Percentiles rank a stretch among this genome's conserved stretches.
Conservation (phyloP, 2,329 filamentous ascomycete genomes). For the Colletotrichum theobromicola region DNA sequence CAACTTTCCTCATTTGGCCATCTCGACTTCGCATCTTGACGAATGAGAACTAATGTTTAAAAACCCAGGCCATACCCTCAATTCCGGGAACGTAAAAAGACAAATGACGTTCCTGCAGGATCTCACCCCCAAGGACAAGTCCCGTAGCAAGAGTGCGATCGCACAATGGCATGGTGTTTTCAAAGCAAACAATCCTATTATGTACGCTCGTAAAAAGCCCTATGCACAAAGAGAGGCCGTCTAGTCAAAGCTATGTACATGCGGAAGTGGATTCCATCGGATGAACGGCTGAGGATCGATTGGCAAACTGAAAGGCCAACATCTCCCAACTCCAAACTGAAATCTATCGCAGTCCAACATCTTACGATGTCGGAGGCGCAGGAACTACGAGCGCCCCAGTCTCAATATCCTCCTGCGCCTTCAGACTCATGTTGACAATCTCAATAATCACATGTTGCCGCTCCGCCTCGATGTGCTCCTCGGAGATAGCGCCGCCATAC, state of each 20-base stretch:
- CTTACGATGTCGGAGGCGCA: not conserved
- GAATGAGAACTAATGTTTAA: not conserved
- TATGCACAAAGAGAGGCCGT: not conserved
- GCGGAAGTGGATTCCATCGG: not conserved
- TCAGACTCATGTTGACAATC: slow-evolving; percentile 24
- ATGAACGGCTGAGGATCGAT: not conserved
- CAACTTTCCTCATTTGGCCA: not conserved
- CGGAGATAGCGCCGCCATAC: slow-evolving; percentile 24
- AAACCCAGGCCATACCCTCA: not conserved
- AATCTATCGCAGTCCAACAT: not conserved
- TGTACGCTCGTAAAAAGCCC: not conserved
- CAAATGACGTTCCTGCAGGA: not conserved
- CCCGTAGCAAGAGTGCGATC: not conserved
- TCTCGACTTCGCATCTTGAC: not conserved
- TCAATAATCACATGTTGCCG: slow-evolving; percentile 28
- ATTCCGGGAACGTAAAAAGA: not conserved
- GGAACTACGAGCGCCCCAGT: slow-evolving; percentile 1
- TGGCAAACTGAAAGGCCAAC: not conserved
- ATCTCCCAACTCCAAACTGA: not conserved
- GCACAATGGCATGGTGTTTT: not conserved
- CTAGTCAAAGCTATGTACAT: not conserved
- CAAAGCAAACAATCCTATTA: not conserved
- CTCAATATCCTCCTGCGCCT: slow-evolving; percentile 22
- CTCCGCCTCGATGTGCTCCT: slow-evolving; percentile 27
- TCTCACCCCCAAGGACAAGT: not conserved